Conservation (phyloP, 345 rosid species). For the Carallia brachiata region DNA sequence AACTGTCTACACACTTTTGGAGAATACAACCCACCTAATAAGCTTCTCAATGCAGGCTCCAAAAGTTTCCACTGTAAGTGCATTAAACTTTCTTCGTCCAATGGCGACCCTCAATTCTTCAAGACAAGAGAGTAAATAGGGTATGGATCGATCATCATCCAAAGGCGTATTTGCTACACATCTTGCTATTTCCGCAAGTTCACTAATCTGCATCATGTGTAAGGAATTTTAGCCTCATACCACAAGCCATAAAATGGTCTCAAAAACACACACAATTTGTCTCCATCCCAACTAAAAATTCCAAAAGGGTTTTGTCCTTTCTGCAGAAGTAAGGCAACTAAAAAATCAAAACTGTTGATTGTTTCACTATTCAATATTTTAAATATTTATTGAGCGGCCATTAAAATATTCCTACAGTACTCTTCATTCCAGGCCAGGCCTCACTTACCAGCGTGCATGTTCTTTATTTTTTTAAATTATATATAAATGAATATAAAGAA, state of each 20-base stretch:
- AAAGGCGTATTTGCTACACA: constrained; percentile 78
- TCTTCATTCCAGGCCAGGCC: too few species aligned
- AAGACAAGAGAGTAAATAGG: constrained; percentile 72
- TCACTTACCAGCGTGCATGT: too few species aligned
- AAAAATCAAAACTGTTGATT: too few species aligned
- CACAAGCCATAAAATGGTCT: not conserved
- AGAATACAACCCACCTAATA: constrained; percentile 55
- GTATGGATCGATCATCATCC: constrained; percentile 69
- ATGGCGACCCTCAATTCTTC: constrained; percentile 77
- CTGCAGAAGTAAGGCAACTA: too few species aligned
- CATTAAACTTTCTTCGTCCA: constrained; percentile 88
- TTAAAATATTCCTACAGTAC: too few species aligned
- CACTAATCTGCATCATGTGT: constrained; percentile 66
- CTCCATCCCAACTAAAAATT: too few species aligned
- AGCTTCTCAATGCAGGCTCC: constrained; percentile 91
- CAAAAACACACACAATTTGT: too few species aligned
- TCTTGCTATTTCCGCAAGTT: constrained; percentile 96
- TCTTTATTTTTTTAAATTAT: too few species aligned
- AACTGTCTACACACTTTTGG: constrained; percentile 10
- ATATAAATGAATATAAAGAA: too few species aligned
- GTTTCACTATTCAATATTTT: too few species aligned
- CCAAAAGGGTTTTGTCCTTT: too few species aligned
- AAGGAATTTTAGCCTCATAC: constrained; percentile 23
- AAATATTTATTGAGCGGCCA: too few species aligned
- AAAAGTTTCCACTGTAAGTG: constrained; percentile 94